Conservation (phyloP, 306 rosid genomes). For the Acacia melanoxylon region DNA sequence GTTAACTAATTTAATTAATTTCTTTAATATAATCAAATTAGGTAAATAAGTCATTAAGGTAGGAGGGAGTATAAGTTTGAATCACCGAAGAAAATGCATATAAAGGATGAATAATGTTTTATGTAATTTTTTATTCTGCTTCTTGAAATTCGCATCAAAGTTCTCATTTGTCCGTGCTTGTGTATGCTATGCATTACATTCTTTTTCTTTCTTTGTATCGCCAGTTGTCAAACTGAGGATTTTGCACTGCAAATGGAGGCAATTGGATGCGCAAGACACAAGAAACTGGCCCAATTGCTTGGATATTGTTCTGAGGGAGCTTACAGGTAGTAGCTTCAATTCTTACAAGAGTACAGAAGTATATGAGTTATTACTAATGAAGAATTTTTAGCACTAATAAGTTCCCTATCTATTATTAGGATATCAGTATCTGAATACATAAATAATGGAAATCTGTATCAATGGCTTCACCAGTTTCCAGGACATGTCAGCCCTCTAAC, state of each 20-base stretch:
- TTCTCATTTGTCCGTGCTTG: background rate
- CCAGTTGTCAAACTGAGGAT: conserved; percentile 51
- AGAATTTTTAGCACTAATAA: background rate
- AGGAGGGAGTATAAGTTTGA: background rate
- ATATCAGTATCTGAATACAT: conserved; percentile 57
- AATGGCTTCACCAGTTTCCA: conserved; percentile 65
- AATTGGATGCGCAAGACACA: conserved; percentile 54
- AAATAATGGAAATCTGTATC: conserved; percentile 56
- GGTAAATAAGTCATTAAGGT: no score
- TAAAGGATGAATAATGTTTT: background rate
- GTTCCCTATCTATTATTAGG: conserved; percentile 39
- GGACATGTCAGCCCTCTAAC: conserved; percentile 53
- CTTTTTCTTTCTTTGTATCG: background rate
- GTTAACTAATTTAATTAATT: no score
- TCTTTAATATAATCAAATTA: no score
- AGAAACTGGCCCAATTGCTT: conserved; percentile 53
- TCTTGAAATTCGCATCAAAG: background rate
- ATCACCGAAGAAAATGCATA: background rate
- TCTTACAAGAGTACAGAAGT: background rate
- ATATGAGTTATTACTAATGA: background rate
- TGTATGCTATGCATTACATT: background rate
- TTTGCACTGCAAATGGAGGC: conserved; percentile 57
- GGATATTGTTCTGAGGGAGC: conserved; percentile 56
- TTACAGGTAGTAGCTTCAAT: conserved; percentile 37
- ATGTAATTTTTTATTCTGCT: background rate